Evolutionary conservation across 83 land plant genomes (phyloP), one percentile per base, ranked within the genome.

Genomic region (Isoetes engelmannii): DNA sequence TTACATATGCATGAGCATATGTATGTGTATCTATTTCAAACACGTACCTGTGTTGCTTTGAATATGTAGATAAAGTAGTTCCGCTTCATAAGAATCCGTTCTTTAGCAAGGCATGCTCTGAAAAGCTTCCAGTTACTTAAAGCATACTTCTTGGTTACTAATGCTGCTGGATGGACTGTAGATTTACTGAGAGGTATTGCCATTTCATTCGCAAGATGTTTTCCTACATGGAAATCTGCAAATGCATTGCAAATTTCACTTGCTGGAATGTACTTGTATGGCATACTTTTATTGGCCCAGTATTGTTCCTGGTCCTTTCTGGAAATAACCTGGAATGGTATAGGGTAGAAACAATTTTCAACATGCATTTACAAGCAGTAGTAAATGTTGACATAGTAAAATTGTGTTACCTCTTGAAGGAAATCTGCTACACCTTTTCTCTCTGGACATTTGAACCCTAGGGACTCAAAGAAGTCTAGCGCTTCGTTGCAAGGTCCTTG

Each of bases 251-350:
- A 13, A 3, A 60, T n/a, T 15, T 60, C 19, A 1, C 3, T 21
- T 3, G 20, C 3, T 0, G 63, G 0, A 21, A 60, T 20, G 3
- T 60, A 60, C 1, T 10, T 15, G 3, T 60, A 60, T 13, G 63
- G 63, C 19, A 0, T 21, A 3, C 2, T 0, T 21, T 9, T 51
- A 51, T 51, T 1, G 1, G 63, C 63, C 63, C 63, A 60, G 3
- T 60, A 60, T 60, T 60, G 63, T 1, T 21, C 28, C 20, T 60
- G 63, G 20, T 60, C 63, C 20, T 60, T 60, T 60, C 3, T 60
- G 10, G 63, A 60, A 60, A 20, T 60, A 15, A 60, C 63, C 63
- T 59, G 62, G 10, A 49, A 49, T 51, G 54, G 15, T 10, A 51
- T 10, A 51, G 15, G 54, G 3, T 19, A 1, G 20, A 20, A 15